A percentile compares a stretch with the other conserved stretches of the same genome.
These are phyloP conservation scores for Exophiala dermatitidis DNA, from an alignment of 2,329 filamentous ascomycete genomes.

Conservation along the genomic window DNA sequence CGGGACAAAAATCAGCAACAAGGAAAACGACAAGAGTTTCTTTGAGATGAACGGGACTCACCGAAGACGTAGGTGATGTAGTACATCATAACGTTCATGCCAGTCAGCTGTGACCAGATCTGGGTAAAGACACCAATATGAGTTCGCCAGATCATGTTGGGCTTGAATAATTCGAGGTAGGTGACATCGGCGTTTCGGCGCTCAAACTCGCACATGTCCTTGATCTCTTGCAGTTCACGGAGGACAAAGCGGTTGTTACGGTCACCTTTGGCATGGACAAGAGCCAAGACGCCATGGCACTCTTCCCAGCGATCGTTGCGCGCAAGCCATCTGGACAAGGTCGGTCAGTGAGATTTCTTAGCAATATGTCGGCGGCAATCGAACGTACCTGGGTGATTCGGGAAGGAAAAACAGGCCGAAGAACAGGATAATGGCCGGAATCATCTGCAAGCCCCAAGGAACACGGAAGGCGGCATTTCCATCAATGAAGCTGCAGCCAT, in stretches of 20 bases:
- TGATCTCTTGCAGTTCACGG: conserved; percentile 65
- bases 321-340: conserved; percentile 53
- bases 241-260: conserved; percentile 57
- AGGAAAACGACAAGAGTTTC: background rate
- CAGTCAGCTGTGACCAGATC: conserved; percentile 68
- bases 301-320: conserved; percentile 55
- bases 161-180: conserved; percentile 65
- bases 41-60: background rate
- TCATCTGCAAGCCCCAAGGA: conserved; percentile 58
- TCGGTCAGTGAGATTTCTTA: conserved; percentile 30
- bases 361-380: conserved; percentile 27
- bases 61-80: conserved; percentile 44
- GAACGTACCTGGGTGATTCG: conserved; percentile 58
- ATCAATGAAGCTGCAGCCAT: conserved; percentile 56
- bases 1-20: background rate
- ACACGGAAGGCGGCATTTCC: conserved; percentile 55
- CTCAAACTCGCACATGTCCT: conserved; percentile 67
- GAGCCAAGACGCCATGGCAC: conserved; percentile 42
- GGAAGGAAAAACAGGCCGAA: conserved; percentile 56
- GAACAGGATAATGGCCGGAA: conserved; percentile 54
- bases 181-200: conserved; percentile 60
- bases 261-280: conserved; percentile 61
- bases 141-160: conserved; percentile 66
- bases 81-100: conserved; percentile 66
- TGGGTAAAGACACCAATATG: conserved; percentile 65